Base-by-base conservation (phyloP, 2,329 filamentous ascomycete genomes). In the Coniochaeta sp. region DNA sequence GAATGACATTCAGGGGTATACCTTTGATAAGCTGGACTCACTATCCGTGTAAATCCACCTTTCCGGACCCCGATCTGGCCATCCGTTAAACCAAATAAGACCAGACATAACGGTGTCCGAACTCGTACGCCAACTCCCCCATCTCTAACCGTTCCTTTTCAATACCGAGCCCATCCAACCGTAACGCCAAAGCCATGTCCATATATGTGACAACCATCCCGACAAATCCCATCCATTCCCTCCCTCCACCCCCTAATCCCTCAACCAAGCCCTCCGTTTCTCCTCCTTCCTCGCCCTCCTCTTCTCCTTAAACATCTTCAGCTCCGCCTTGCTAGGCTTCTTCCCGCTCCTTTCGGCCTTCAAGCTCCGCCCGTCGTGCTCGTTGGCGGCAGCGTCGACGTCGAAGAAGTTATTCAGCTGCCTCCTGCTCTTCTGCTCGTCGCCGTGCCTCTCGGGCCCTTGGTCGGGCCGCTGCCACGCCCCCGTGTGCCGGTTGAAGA, bases 391-490 rank as follows among this genome's bases (percentile, higher is more conserved):
- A 4, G 91, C 89, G 67, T 97, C 91, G 40, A 96, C 91, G 65
- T 99, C 92, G 67, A 97, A 99, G 71, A 86, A 97, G 35, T 91
- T 89, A 64, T 89, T 88, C 87, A 97, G 87, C 72, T 97, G 94
- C 42, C 94, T 79, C 49, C 77, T 78, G 54, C 86, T 86, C 76
- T 96, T 96, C 64, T 89, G 87, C 64, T 95, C 90, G 63, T 96
- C 91, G 59, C 83, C 87, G 73, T 91, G 87, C 49, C 85, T 81
- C 50, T 94, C 89, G 1, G 89, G 82, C 3, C 79, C 85, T 56
- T 85, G 73, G 10, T 82, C 79, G 3, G 73, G 73, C 16, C 77
- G 72, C 70, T 96, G 91, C 72, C 89, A 95, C 58, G 84, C 80
- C 42, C 91, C 91, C 0, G 89, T 96, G 70, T 91, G 92, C 52